Evolutionary conservation across 352 stramenopile genomes (phyloP).

Genomic region (Globisporangium middletonii): DNA sequence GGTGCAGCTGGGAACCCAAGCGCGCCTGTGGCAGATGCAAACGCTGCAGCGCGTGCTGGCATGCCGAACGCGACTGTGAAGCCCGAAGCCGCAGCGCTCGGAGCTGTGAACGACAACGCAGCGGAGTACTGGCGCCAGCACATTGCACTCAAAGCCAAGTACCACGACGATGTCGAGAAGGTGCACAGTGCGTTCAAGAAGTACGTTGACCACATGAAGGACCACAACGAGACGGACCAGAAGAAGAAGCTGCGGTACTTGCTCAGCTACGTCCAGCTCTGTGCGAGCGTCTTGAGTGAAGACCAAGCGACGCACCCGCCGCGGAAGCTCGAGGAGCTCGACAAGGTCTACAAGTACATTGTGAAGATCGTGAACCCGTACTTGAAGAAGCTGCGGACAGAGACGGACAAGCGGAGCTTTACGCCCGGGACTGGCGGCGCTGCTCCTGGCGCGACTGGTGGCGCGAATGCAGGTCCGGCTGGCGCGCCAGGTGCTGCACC

Average conservation of each 20-base stretch:
- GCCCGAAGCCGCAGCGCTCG: slow-evolving; percentile 11
- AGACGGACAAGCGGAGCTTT: slow-evolving; percentile 66
- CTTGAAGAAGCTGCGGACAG: slow-evolving; percentile 78
- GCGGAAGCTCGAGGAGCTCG: slow-evolving; percentile 76
- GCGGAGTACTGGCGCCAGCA: slow-evolving; percentile 79
- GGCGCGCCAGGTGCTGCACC: neutral
- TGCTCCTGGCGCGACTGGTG: neutral
- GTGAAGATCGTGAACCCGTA: slow-evolving; percentile 86
- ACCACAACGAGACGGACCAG: slow-evolving; percentile 80
- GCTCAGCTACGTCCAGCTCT: slow-evolving; percentile 79
- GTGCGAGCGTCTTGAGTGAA: slow-evolving; percentile 69
- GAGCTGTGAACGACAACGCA: slow-evolving; percentile 31
- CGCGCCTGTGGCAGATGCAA: neutral
- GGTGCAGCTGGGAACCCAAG: slow-evolving; percentile 1
- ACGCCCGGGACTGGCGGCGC: slow-evolving; percentile 14
- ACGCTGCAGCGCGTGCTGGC: neutral
- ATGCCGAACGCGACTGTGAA: slow-evolving; percentile 5
- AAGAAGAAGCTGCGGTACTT: slow-evolving; percentile 85
- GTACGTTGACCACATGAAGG: slow-evolving; percentile 85
- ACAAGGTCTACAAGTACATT: slow-evolving; percentile 89
- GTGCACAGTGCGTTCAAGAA: slow-evolving; percentile 85
- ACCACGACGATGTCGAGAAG: slow-evolving; percentile 79
- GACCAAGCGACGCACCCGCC: slow-evolving; percentile 63
- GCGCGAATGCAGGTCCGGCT: neutral
- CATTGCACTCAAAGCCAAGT: slow-evolving; percentile 68